phyloP scores from a whole-genome alignment of 495 filamentous ascomycete genomes.

The Xylaria palmicola region DNA sequence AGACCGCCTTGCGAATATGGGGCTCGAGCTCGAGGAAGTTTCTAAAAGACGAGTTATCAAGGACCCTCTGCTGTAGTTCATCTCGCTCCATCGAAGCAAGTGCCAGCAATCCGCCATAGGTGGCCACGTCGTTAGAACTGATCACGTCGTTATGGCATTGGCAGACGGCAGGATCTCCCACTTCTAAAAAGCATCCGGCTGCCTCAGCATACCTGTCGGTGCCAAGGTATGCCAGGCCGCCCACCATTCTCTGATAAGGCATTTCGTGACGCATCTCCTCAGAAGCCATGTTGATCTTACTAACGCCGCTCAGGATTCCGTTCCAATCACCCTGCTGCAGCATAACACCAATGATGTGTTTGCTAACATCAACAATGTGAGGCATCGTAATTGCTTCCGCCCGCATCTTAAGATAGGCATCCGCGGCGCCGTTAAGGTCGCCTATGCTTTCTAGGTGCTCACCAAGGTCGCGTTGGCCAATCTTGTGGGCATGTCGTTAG shows the following conservation, averaged over 20 bases:
- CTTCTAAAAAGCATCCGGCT: conserved; percentile 66
- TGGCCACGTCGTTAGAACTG: conserved; percentile 82
- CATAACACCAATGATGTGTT: conserved; percentile 43
- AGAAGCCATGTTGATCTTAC: conserved; percentile 59
- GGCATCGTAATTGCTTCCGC: conserved; percentile 45
- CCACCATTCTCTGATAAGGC: conserved; percentile 64
- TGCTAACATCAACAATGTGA: conserved; percentile 44
- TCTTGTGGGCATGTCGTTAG: conserved; percentile 29
- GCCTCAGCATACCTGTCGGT: conserved; percentile 66
- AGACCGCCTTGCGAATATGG: conserved; percentile 86
- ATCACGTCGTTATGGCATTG: conserved; percentile 69
- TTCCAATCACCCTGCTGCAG: conserved; percentile 47
- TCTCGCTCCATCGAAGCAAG: conserved; percentile 83
- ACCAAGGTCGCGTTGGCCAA: conserved; percentile 49
- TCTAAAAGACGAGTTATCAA: conserved; percentile 79
- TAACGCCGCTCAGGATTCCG: conserved; percentile 62
- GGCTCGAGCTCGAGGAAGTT: conserved; percentile 90
- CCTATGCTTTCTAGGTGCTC: conserved; percentile 47
- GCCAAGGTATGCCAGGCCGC: conserved; percentile 71
- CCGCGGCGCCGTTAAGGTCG: conserved; percentile 38
- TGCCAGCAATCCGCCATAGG: conserved; percentile 88
- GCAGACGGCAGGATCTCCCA: conserved; percentile 49
- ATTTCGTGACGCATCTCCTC: conserved; percentile 58
- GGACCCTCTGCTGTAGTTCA: conserved; percentile 69
- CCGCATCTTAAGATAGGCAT: conserved; percentile 46